phyloP scores from a whole-genome alignment of 2,329 filamentous ascomycete genomes.

The Trichocomaceae sp. region DNA sequence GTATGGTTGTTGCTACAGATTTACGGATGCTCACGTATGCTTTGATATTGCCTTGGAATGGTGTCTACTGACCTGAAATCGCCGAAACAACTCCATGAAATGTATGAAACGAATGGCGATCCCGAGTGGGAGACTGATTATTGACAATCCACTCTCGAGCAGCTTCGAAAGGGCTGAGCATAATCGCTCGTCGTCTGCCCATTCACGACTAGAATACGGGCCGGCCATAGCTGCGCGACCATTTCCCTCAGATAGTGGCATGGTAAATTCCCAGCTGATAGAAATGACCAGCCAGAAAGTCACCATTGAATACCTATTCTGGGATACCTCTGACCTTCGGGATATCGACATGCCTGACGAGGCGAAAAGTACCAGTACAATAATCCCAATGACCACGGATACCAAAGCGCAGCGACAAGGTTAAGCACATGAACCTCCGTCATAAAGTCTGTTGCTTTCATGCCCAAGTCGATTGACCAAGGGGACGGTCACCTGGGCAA shows the following conservation, averaged over 20 bases:
- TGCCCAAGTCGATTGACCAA: neutral
- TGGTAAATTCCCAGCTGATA: slow-evolving; percentile 10
- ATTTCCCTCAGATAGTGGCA: slow-evolving; percentile 11
- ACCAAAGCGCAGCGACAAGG: neutral
- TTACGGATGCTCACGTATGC: neutral
- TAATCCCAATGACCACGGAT: neutral
- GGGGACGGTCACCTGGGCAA: neutral
- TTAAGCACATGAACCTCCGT: neutral
- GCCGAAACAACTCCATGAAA: slow-evolving; percentile 12
- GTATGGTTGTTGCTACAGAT: slow-evolving; percentile 12
- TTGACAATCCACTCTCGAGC: slow-evolving; percentile 12
- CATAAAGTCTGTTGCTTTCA: neutral
- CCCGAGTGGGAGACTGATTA: slow-evolving; percentile 11
- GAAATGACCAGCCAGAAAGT: slow-evolving; percentile 9
- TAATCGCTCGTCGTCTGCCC: slow-evolving; percentile 9
- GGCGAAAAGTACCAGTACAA: neutral
- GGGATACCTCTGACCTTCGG: slow-evolving; percentile 11
- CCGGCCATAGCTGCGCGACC: slow-evolving; percentile 8
- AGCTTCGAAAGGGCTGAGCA: slow-evolving; percentile 10
- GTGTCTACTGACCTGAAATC: neutral
- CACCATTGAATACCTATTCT: slow-evolving; percentile 9
- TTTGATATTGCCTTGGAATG: neutral
- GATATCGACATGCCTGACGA: slow-evolving; percentile 10
- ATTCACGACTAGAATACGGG: slow-evolving; percentile 11
- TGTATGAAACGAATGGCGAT: slow-evolving; percentile 13